Conservation (phyloP, 257 asterid genomes). For the Schizonepeta tenuifolia region DNA sequence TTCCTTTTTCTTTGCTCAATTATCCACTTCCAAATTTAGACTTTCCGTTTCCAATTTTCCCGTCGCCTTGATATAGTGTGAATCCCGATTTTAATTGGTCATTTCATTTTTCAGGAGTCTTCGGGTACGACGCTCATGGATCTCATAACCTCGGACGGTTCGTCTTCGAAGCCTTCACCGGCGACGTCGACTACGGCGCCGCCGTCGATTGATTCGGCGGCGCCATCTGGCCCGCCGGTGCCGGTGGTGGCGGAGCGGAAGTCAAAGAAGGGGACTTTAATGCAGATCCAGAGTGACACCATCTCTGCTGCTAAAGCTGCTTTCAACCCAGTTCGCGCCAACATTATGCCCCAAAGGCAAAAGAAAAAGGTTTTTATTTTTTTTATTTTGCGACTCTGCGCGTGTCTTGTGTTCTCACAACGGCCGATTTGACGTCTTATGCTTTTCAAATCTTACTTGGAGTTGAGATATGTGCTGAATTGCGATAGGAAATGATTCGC, state of each 20-base stretch:
- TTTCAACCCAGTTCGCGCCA: slow-evolving; percentile 75
- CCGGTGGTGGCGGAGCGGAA: slow-evolving; percentile 73
- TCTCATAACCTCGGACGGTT: slow-evolving; percentile 93
- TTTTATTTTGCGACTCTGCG: neutral
- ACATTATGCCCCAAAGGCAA: slow-evolving; percentile 84
- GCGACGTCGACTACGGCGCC: slow-evolving; percentile 60
- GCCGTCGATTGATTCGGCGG: slow-evolving; percentile 53
- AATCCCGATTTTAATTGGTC: slow-evolving; percentile 5
- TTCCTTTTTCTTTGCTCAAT: slow-evolving; percentile 4
- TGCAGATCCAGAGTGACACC: slow-evolving; percentile 99
- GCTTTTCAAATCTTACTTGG: slow-evolving; percentile 4
- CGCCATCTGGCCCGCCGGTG: slow-evolving; percentile 48
- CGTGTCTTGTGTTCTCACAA: neutral
- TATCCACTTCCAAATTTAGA: slow-evolving; percentile 17
- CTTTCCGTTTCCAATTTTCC: slow-evolving; percentile 25
- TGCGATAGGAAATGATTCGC: slow-evolving; percentile 12
- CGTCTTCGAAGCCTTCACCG: slow-evolving; percentile 57
- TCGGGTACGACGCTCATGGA: slow-evolving; percentile 96
- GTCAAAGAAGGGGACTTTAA: slow-evolving; percentile 82
- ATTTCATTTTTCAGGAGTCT: slow-evolving; percentile 60
- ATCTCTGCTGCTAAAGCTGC: slow-evolving; percentile 94
- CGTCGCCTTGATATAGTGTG: slow-evolving; percentile 4
- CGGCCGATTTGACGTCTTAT: neutral
- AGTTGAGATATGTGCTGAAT: neutral
- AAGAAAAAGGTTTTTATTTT: slow-evolving; percentile 89